Conservation (phyloP, 2,329 filamentous ascomycete genomes). For the Diaporthe batatas region DNA sequence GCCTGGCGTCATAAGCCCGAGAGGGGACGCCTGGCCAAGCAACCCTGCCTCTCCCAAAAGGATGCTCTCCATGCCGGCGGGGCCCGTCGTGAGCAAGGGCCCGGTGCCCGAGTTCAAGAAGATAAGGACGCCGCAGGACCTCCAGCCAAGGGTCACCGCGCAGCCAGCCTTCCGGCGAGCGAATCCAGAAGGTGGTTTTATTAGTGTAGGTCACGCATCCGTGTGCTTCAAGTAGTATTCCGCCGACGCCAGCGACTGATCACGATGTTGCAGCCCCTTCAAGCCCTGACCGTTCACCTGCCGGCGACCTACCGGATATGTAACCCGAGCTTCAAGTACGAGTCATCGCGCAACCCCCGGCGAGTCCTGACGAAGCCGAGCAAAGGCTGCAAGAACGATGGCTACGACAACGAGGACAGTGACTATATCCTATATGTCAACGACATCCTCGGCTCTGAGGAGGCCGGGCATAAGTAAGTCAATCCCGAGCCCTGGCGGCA, state of each 20-base stretch:
- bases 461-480: conserved; percentile 93
- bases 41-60: conserved; percentile 72
- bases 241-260: conserved; percentile 24
- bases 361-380: conserved; percentile 97
- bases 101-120: conserved; percentile 91
- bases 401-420: conserved; percentile 98
- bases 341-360: conserved; percentile 95
- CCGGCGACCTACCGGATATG: conserved; percentile 98
- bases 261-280: conserved; percentile 76
- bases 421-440: conserved; percentile 99
- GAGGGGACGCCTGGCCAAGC: conserved; percentile 65
- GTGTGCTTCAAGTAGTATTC: conserved; percentile 22
- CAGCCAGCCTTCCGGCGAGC: conserved; percentile 94
- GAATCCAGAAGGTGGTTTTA: conserved; percentile 96
- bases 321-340: conserved; percentile 98
- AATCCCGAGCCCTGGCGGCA: not conserved
- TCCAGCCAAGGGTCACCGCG: conserved; percentile 85
- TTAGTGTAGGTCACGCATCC: conserved; percentile 77
- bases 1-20: conserved; percentile 75
- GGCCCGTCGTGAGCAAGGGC: conserved; percentile 66
- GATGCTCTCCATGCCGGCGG: conserved; percentile 61
- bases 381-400: conserved; percentile 98
- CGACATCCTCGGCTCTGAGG: conserved; percentile 96
- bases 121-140: conserved; percentile 77
- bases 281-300: conserved; percentile 93